These are phyloP conservation scores for Pharus latifolius DNA, from an alignment of 176 grass and related monocot species.

Conservation along the genomic window DNA sequence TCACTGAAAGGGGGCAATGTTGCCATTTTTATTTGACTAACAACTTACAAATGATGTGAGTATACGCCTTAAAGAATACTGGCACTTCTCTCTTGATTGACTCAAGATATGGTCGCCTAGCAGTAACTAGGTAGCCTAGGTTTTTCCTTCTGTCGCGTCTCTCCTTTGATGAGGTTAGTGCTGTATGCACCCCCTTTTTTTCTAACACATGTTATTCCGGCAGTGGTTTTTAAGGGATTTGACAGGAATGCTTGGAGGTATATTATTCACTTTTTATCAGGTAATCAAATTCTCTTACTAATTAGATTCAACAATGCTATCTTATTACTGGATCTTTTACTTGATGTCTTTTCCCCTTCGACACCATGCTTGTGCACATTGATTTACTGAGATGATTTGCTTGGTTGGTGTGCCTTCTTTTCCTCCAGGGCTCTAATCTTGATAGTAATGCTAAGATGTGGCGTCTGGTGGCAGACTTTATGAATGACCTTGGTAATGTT, in stretches of 20 bases:
- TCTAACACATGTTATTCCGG: conserved; percentile 15
- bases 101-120: neutral
- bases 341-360: neutral
- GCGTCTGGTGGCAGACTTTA: conserved; percentile 97
- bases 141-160: neutral
- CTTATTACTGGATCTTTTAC: neutral
- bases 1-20: neutral
- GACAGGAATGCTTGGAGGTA: conserved; percentile 91
- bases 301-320: neutral
- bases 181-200: neutral
- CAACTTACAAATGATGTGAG: neutral
- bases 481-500: conserved; percentile 94
- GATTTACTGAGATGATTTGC: neutral
- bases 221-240: conserved; percentile 99
- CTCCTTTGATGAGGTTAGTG: neutral
- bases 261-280: conserved; percentile 97
- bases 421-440: conserved; percentile 74
- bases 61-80: neutral
- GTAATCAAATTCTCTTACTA: conserved; percentile 24
- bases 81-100: neutral
- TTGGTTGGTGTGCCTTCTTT: conserved; percentile 13
- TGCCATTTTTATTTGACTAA: neutral
- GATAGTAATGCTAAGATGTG: conserved; percentile 93
- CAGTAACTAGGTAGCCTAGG: neutral
- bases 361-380: neutral